Conservation (phyloP, 2,329 filamentous ascomycete species). For the Colletotrichum eremochloae region DNA sequence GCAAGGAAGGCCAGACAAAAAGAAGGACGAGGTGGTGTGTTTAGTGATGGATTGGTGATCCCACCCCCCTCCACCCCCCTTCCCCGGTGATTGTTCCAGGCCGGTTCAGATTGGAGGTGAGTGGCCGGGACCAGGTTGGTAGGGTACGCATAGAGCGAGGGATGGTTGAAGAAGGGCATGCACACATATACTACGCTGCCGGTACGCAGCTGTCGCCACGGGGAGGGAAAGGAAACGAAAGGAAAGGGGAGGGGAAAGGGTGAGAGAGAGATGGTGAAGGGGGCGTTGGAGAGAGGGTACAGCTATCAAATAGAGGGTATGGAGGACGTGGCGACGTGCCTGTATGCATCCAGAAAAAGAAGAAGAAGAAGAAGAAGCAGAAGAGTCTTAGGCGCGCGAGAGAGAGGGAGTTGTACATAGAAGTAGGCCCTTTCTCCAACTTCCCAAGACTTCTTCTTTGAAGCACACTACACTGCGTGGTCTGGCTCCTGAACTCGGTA, state of each 20-base stretch:
- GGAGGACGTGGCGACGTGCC: constrained; percentile 3
- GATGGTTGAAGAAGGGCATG: neutral
- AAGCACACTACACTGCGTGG: neutral
- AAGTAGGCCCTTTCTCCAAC: neutral
- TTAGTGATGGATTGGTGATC: constrained; percentile 40
- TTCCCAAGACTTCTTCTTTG: neutral
- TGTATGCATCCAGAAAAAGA: neutral
- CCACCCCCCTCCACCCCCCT: constrained; percentile 33
- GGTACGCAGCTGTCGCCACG: neutral
- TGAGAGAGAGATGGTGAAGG: constrained; percentile 4
- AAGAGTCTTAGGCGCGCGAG: neutral
- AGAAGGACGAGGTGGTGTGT: constrained; percentile 36
- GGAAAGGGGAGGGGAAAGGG: neutral
- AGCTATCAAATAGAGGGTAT: neutral
- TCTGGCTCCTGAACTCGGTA: neutral
- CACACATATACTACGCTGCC: neutral
- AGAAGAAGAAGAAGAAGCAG: neutral
- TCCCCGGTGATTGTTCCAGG: constrained; percentile 31
- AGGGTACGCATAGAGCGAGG: neutral
- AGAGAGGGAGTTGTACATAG: neutral
- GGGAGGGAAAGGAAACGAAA: too few species aligned
- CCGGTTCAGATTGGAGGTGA: constrained; percentile 33
- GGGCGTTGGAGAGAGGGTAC: neutral
- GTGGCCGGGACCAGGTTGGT: constrained; percentile 14
- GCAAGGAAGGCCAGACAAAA: constrained; percentile 24